Percentiles rank a stretch among this genome's conserved stretches.
Conservation (phyloP, 2,329 filamentous ascomycete genomes). For the Sphaerostilbella broomeana region DNA sequence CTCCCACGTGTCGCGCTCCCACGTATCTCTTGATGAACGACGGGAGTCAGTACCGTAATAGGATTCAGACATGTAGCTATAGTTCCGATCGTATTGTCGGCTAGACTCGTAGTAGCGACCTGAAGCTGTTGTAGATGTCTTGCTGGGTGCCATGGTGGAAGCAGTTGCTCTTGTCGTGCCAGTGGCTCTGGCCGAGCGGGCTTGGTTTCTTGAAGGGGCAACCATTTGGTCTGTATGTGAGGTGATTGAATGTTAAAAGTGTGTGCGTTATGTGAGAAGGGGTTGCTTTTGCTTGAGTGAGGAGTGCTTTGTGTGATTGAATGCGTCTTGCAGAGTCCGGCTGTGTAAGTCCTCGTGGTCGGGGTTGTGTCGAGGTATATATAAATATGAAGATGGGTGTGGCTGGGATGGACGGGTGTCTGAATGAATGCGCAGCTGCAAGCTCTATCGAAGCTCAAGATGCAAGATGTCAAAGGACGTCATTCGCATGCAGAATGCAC, state of each 20-base stretch:
- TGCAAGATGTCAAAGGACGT: conserved; percentile 5
- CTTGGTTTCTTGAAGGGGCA: conserved; percentile 10
- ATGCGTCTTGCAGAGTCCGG: too few species aligned
- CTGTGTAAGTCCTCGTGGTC: too few species aligned
- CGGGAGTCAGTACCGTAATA: conserved; percentile 10
- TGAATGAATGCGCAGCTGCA: too few species aligned
- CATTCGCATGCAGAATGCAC: conserved; percentile 8
- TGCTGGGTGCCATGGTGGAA: conserved; percentile 11
- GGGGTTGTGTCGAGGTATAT: too few species aligned
- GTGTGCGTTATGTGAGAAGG: too few species aligned
- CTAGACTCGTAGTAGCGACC: conserved; percentile 10
- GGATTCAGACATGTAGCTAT: conserved; percentile 12
- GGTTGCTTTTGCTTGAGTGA: too few species aligned
- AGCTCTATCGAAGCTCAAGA: conserved; percentile 11
- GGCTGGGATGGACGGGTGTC: too few species aligned
- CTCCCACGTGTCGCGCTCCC: conserved; percentile 14
- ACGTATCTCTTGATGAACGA: conserved; percentile 12
- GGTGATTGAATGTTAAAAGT: too few species aligned
- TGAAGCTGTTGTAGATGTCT: conserved; percentile 8
- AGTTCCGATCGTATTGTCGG: conserved; percentile 9
- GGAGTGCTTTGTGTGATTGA: too few species aligned
- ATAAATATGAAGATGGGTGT: too few species aligned
- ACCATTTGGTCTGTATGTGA: too few species aligned
- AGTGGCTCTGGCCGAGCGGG: conserved; percentile 7
- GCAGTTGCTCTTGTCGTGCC: conserved; percentile 7